Percentiles rank a stretch among this genome's conserved stretches.
Evolutionary conservation across 768 basidiomycete genomes (phyloP).

Genomic region (Glaciozyma antarctica): DNA sequence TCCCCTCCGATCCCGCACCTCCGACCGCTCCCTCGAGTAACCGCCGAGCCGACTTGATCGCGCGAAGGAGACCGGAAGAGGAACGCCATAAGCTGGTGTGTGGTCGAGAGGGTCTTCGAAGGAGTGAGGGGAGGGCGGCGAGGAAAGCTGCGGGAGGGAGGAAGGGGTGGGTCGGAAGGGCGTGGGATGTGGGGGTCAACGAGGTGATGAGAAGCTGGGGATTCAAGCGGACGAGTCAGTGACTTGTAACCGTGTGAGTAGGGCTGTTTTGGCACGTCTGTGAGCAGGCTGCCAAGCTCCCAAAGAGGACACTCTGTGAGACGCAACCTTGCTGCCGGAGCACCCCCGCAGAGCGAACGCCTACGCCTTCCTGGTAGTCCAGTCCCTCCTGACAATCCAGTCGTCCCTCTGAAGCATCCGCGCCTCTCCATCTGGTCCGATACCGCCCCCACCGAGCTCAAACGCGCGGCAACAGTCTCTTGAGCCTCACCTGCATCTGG

Average conservation of each 20-base stretch:
- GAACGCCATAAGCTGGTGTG: slow-evolving; percentile 23
- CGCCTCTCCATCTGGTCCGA: not conserved
- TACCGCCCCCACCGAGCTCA: not conserved
- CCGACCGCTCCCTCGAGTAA: slow-evolving; percentile 11
- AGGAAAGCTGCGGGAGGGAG: slow-evolving; percentile 26
- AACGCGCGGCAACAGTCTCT: not conserved
- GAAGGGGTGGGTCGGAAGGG: slow-evolving; percentile 27
- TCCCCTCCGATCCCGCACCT: slow-evolving; percentile 1
- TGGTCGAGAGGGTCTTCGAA: slow-evolving; percentile 14
- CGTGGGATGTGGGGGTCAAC: slow-evolving; percentile 19
- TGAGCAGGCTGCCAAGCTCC: not conserved
- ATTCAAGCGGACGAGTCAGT: too few relatives aligned
- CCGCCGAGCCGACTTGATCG: slow-evolving; percentile 21
- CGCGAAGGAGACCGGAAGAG: slow-evolving; percentile 17
- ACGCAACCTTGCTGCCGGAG: too few relatives aligned
- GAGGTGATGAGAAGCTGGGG: slow-evolving; percentile 23
- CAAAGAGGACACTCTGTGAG: too few relatives aligned
- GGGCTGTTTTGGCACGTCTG: not conserved
- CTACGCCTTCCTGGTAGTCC: too few relatives aligned
- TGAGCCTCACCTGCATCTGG: slow-evolving; percentile 2
- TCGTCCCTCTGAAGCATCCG: not conserved
- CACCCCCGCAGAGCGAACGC: too few relatives aligned
- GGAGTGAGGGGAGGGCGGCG: slow-evolving; percentile 16
- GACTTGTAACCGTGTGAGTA: not conserved
- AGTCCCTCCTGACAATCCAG: not conserved